Evolutionary conservation across 345 rosid species (phyloP), one percentile per base, ranked within the genome.

Genomic region (Hibiscus tridactylites): DNA sequence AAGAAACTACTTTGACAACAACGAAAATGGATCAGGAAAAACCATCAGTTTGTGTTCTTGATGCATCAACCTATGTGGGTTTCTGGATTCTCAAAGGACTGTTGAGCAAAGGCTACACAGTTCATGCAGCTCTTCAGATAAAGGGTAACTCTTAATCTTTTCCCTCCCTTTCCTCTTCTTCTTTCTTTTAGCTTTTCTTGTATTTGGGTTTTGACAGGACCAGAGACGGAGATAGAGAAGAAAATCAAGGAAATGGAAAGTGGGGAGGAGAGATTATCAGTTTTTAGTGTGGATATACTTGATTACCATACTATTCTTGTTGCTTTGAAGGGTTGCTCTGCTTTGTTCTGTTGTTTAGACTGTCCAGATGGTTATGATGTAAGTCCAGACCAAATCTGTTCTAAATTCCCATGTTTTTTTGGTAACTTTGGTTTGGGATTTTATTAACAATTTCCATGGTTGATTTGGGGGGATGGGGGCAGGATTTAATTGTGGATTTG

Each of bases 21-120:
- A 9, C 21, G 11, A 56, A 56, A 44, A 80, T 79, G 91, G 87
- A 79, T 73, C 81, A 75, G 2, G 82, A 79, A 52, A 79, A 75
- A 54, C 75, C 86, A 6, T 10, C 83, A 13, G 88, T 88, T 68
- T 92, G 98, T 46, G 93, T 88, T 79, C 94, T 90, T 39, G 98
- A 90, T 78, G 96, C 98, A 9, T 90, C 98, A 10, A 87, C 88
- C 63, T 92, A 87, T 71, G 90, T 88, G 50, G 96, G 98, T 61
- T 92, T 84, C 76, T 90, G 96, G 96, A 82, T 92, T 82, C 88
- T 90, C 82, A 89, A 90, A 76, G 85, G 90, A 31, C 63, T 92
- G 29, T 77, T 92, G 60, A 74, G 76, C 58, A 87, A 72, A 85
- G 98, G 98, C 4, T 92, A 90, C 82, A 73, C 82, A 15, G 98